phyloP scores from a whole-genome alignment of 2,329 filamentous ascomycete genomes.

The Aspergillus pseudonomiae region DNA sequence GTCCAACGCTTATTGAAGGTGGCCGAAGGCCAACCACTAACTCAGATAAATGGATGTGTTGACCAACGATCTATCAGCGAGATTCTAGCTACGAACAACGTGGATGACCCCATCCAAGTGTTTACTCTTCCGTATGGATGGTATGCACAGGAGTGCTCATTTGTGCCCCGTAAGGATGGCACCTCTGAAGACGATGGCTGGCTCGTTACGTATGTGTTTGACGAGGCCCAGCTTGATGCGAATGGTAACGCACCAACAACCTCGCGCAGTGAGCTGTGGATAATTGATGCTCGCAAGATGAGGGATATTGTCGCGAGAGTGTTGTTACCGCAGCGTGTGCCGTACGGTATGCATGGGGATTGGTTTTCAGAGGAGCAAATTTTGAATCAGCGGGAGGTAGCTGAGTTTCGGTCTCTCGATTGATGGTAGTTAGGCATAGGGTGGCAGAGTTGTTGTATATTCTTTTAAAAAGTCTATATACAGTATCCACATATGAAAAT shows the following conservation, averaged over 20 bases:
- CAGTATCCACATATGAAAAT: not conserved
- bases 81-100: constrained; percentile 51
- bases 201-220: constrained; percentile 70
- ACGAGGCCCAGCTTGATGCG: constrained; percentile 64
- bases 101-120: constrained; percentile 60
- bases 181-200: constrained; percentile 66
- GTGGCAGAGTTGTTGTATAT: not conserved
- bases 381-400: constrained; percentile 45
- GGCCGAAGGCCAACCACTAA: constrained; percentile 52
- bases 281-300: constrained; percentile 68
- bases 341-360: constrained; percentile 68
- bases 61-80: constrained; percentile 60
- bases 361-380: constrained; percentile 63
- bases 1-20: constrained; percentile 40
- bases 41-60: constrained; percentile 62
- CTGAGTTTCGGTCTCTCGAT: not conserved
- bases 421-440: not conserved
- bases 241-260: constrained; percentile 49
- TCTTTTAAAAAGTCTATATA: not conserved
- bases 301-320: constrained; percentile 57
- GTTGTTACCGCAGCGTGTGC: constrained; percentile 65
- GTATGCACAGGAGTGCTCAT: constrained; percentile 69
- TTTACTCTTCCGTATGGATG: constrained; percentile 64
- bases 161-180: constrained; percentile 55
- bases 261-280: constrained; percentile 66